Percentiles rank a stretch among this genome's conserved stretches.
Conservation (phyloP, 2,329 filamentous ascomycete genomes). For the Phaeosphaeriaceae sp. region DNA sequence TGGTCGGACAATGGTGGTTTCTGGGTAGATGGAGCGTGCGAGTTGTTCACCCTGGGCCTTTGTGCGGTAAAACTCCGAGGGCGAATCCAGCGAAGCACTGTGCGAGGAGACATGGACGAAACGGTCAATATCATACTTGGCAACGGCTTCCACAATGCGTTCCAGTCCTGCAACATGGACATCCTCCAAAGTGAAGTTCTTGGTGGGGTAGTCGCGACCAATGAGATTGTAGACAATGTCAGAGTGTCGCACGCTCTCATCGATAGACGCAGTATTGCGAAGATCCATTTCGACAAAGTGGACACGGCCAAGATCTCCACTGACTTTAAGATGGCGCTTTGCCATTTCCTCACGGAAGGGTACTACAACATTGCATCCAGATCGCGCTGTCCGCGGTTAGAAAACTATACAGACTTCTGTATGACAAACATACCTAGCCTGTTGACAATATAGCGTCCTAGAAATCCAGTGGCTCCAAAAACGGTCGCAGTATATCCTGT, state of each 20-base stretch:
- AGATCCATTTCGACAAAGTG: slow-evolving; percentile 95
- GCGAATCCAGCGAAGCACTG: slow-evolving; percentile 80
- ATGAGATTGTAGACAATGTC: slow-evolving; percentile 97
- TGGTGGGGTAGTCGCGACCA: slow-evolving; percentile 93
- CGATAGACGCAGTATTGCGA: slow-evolving; percentile 91
- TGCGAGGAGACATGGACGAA: slow-evolving; percentile 97
- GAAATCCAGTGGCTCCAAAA: slow-evolving; percentile 94
- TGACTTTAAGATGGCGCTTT: slow-evolving; percentile 93
- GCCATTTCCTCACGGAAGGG: slow-evolving; percentile 97
- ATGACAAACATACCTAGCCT: slow-evolving; percentile 74
- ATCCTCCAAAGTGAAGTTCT: slow-evolving; percentile 94
- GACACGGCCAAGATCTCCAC: slow-evolving; percentile 91
- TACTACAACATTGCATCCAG: slow-evolving; percentile 92
- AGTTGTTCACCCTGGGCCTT: slow-evolving; percentile 88
- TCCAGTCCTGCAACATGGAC: slow-evolving; percentile 92
- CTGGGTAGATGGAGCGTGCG: slow-evolving; percentile 87
- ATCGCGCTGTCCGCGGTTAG: slow-evolving; percentile 67
- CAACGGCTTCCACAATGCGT: slow-evolving; percentile 90
- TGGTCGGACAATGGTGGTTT: slow-evolving; percentile 95
- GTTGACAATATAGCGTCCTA: slow-evolving; percentile 98
- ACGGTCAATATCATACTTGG: slow-evolving; percentile 97
- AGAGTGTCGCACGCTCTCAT: slow-evolving; percentile 94
- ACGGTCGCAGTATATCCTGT: slow-evolving; percentile 94
- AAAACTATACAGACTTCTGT: neutral
- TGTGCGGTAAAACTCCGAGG: slow-evolving; percentile 87